phyloP scores from a whole-genome alignment of 2,329 filamentous ascomycete genomes.

The Exophiala sp. region DNA sequence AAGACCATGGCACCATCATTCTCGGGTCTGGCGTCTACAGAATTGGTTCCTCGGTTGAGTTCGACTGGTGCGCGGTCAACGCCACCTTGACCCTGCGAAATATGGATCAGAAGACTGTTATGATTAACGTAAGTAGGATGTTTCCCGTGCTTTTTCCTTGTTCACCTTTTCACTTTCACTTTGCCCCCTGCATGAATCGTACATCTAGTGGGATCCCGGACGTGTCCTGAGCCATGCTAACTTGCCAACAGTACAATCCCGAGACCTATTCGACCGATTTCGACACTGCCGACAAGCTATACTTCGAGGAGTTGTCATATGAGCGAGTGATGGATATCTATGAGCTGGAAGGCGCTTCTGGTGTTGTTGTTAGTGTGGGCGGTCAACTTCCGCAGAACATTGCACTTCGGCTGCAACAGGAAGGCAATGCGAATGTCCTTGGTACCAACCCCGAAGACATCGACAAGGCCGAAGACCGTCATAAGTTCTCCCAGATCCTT shows the following conservation, averaged over 20 bases:
- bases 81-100: conserved; percentile 74
- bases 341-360: conserved; percentile 76
- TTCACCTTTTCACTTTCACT: too few species aligned
- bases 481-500: conserved; percentile 96
- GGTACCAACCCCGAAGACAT: conserved; percentile 92
- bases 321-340: conserved; percentile 99
- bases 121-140: conserved; percentile 70
- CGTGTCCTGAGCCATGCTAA: conserved; percentile 16
- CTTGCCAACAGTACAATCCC: conserved; percentile 56
- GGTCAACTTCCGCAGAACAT: conserved; percentile 98
- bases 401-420: conserved; percentile 85
- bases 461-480: conserved; percentile 94
- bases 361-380: conserved; percentile 91
- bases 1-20: conserved; percentile 83
- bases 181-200: not conserved
- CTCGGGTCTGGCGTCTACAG: conserved; percentile 94
- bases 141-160: conserved; percentile 6
- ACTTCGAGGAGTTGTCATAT: conserved; percentile 95
- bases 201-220: not conserved
- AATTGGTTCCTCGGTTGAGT: conserved; percentile 95
- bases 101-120: conserved; percentile 93
- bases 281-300: conserved; percentile 82
- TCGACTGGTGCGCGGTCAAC: conserved; percentile 96
- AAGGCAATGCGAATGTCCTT: conserved; percentile 80
- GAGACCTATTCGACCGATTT: conserved; percentile 80